Percentiles rank a stretch among this genome's conserved stretches.
Evolutionary conservation across 2,329 filamentous ascomycete species (phyloP).

Genomic region (Leptosphaerulina australis): DNA sequence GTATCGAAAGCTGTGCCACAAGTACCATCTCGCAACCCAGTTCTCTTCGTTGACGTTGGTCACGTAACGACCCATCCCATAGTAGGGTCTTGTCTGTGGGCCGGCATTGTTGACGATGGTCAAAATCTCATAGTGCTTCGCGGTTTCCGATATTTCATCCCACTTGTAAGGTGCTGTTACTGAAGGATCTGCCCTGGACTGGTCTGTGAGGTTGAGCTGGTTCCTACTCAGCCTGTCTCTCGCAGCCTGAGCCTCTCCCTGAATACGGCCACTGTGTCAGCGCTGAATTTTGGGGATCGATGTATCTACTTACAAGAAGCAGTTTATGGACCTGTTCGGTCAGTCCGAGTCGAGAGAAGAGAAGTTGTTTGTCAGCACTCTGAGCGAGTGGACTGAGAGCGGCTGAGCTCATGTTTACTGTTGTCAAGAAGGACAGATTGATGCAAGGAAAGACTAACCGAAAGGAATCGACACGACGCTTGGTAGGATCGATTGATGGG

Average conservation of each 20-base stretch:
- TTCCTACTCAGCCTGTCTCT: slow-evolving; percentile 51
- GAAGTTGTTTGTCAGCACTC: slow-evolving; percentile 54
- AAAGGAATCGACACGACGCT: slow-evolving; percentile 12
- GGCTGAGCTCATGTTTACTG: slow-evolving; percentile 7
- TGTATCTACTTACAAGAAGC: slow-evolving; percentile 51
- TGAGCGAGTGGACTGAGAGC: slow-evolving; percentile 42
- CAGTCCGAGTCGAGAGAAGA: slow-evolving; percentile 52
- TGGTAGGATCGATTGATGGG: background rate
- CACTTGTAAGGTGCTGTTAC: slow-evolving; percentile 52
- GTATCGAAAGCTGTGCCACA: slow-evolving; percentile 60
- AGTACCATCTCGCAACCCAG: slow-evolving; percentile 59
- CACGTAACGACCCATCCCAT: slow-evolving; percentile 51
- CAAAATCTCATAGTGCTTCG: slow-evolving; percentile 53
- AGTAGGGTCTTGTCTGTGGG: slow-evolving; percentile 49
- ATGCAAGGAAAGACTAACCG: slow-evolving; percentile 19
- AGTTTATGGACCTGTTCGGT: slow-evolving; percentile 51
- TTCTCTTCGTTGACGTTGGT: slow-evolving; percentile 53
- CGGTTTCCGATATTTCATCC: slow-evolving; percentile 56
- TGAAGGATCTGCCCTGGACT: slow-evolving; percentile 41
- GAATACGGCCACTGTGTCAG: slow-evolving; percentile 12
- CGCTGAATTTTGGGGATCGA: background rate
- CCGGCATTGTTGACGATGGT: slow-evolving; percentile 51
- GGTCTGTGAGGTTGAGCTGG: slow-evolving; percentile 48
- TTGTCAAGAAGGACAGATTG: background rate
- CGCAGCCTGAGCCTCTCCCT: slow-evolving; percentile 53